Evolutionary conservation across 1,284 basidiomycete genomes (phyloP).

Genomic region (Sanghuangporus baumii): DNA sequence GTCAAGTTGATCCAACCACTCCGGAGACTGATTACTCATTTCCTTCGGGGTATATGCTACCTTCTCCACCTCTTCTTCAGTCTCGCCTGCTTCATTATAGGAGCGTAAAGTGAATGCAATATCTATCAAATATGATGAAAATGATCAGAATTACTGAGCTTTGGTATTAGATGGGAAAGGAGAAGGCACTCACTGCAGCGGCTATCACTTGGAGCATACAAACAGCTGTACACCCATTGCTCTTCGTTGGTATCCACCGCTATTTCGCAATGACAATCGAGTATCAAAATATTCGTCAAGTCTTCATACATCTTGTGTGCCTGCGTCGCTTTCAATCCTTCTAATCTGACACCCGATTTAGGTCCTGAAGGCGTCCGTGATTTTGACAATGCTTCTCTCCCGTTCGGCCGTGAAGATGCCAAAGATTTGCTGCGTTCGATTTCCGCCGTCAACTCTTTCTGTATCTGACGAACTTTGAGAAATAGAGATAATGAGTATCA

Average conservation of each 20-base stretch:
- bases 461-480: constrained; percentile 39
- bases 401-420: constrained; percentile 31
- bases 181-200: constrained; percentile 5
- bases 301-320: constrained; percentile 42
- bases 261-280: constrained; percentile 27
- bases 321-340: constrained; percentile 26
- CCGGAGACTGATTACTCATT: constrained; percentile 51
- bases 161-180: neutral
- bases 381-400: constrained; percentile 2
- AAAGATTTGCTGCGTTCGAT: constrained; percentile 50
- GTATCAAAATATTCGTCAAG: constrained; percentile 34
- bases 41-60: constrained; percentile 59
- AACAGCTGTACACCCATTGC: constrained; percentile 28
- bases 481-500: constrained; percentile 2
- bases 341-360: neutral
- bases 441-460: constrained; percentile 53
- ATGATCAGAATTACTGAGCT: neutral
- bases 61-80: constrained; percentile 28
- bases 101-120: constrained; percentile 55
- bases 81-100: constrained; percentile 32
- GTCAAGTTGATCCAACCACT: constrained; percentile 50
- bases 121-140: constrained; percentile 32
- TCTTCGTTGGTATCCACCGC: constrained; percentile 25
- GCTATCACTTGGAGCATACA: constrained; percentile 26
- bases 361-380: neutral